Percentiles rank a stretch among this genome's conserved stretches.
These are phyloP conservation scores for Hanseniaspora mollemarum DNA, from an alignment of 805 yeast species.

Conservation along the genomic window DNA sequence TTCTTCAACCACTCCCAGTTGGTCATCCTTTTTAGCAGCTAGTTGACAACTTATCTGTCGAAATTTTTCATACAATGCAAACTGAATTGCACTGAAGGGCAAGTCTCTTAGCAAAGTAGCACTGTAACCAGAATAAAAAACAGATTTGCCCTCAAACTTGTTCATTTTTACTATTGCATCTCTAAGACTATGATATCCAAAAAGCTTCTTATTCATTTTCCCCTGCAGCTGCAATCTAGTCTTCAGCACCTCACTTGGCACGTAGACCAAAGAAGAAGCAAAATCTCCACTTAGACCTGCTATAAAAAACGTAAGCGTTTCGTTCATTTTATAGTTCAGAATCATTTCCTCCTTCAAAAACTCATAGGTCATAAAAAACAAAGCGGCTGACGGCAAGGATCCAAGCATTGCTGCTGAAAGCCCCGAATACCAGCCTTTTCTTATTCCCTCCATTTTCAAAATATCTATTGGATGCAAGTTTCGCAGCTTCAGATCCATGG, in stretches of 20 bases:
- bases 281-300: slow-evolving; percentile 94
- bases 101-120: slow-evolving; percentile 87
- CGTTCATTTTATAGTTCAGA: slow-evolving; percentile 52
- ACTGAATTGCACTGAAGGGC: slow-evolving; percentile 91
- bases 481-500: slow-evolving; percentile 13
- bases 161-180: slow-evolving; percentile 61
- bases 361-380: slow-evolving; percentile 90
- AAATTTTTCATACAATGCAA: slow-evolving; percentile 86
- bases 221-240: slow-evolving; percentile 92
- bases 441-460: slow-evolving; percentile 71
- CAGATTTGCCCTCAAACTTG: slow-evolving; percentile 56
- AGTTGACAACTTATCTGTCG: slow-evolving; percentile 46
- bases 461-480: slow-evolving; percentile 38
- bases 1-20: slow-evolving; percentile 30
- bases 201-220: slow-evolving; percentile 63
- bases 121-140: slow-evolving; percentile 82
- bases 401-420: slow-evolving; percentile 87
- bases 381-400: slow-evolving; percentile 83
- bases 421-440: slow-evolving; percentile 82
- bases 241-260: slow-evolving; percentile 89
- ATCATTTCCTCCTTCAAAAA: slow-evolving; percentile 60
- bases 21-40: slow-evolving; percentile 24
- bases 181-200: slow-evolving; percentile 75
- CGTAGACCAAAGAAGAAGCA: slow-evolving; percentile 77
- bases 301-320: slow-evolving; percentile 63